These are phyloP conservation scores for Rhizopogon vulgaris DNA, from an alignment of 768 basidiomycete species.

Conservation along the genomic window DNA sequence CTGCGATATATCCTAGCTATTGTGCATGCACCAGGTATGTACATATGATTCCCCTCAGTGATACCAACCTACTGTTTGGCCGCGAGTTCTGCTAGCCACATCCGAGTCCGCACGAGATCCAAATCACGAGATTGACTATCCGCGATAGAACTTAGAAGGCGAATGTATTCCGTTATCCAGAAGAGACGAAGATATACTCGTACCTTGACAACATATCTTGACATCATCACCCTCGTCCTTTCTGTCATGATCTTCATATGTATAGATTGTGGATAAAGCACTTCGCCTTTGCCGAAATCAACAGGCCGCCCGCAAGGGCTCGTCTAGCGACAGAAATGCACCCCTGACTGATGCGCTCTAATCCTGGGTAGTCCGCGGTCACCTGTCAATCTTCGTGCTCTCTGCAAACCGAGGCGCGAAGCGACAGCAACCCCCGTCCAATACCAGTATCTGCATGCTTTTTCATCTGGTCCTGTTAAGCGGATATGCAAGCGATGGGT, in stretches of 20 bases:
- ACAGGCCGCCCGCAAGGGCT: background rate
- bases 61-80: background rate
- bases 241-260: background rate
- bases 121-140: background rate
- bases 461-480: background rate
- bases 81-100: background rate
- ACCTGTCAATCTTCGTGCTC: background rate
- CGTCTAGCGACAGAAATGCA: background rate
- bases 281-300: background rate
- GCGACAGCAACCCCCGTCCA: background rate
- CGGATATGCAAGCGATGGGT: background rate
- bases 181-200: background rate
- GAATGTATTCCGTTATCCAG: background rate
- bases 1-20: background rate
- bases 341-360: background rate
- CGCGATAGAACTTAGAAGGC: background rate
- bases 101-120: background rate
- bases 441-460: background rate
- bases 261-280: background rate
- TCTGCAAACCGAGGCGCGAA: background rate
- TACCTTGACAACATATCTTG: background rate
- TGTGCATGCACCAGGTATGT: background rate
- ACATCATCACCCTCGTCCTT: background rate
- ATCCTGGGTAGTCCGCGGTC: background rate
- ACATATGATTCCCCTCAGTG: background rate